Evolutionary conservation across 768 basidiomycete genomes (phyloP).

Genomic region (Cubamyces sp.): DNA sequence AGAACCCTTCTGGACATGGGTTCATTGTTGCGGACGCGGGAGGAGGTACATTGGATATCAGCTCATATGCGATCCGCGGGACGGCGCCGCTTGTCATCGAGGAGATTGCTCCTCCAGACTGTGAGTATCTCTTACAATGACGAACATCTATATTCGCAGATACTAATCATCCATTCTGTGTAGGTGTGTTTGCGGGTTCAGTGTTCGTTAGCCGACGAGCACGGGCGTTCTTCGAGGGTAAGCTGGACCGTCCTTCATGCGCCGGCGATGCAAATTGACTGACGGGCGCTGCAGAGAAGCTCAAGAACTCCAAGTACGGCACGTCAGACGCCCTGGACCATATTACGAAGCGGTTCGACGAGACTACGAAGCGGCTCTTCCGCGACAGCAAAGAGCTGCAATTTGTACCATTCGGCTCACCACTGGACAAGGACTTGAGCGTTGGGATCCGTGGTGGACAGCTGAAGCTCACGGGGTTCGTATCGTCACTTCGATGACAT

Average conservation of each 20-base stretch:
- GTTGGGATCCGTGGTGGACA: constrained; percentile 76
- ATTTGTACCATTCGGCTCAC: constrained; percentile 78
- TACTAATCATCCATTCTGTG: background rate
- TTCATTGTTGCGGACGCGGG: constrained; percentile 83
- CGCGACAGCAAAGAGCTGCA: constrained; percentile 68
- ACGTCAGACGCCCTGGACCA: constrained; percentile 73
- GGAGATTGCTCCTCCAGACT: constrained; percentile 83
- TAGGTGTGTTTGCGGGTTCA: constrained; percentile 80
- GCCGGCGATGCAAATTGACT: constrained; percentile 11
- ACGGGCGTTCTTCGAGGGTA: constrained; percentile 72
- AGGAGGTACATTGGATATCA: constrained; percentile 81
- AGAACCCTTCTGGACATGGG: constrained; percentile 77
- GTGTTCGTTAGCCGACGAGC: constrained; percentile 82
- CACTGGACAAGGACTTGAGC: constrained; percentile 70
- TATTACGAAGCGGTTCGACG: constrained; percentile 79
- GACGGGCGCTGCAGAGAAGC: constrained; percentile 56
- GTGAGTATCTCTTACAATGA: constrained; percentile 42
- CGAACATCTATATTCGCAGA: background rate
- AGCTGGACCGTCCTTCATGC: constrained; percentile 15
- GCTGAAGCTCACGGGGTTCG: constrained; percentile 71
- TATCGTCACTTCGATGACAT: background rate
- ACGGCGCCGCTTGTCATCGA: constrained; percentile 76
- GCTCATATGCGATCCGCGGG: constrained; percentile 75
- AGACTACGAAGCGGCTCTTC: constrained; percentile 81
- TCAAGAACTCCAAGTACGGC: constrained; percentile 74